phyloP scores from a whole-genome alignment of 2,329 filamentous ascomycete genomes.

The Aspergillus tubingensis region DNA sequence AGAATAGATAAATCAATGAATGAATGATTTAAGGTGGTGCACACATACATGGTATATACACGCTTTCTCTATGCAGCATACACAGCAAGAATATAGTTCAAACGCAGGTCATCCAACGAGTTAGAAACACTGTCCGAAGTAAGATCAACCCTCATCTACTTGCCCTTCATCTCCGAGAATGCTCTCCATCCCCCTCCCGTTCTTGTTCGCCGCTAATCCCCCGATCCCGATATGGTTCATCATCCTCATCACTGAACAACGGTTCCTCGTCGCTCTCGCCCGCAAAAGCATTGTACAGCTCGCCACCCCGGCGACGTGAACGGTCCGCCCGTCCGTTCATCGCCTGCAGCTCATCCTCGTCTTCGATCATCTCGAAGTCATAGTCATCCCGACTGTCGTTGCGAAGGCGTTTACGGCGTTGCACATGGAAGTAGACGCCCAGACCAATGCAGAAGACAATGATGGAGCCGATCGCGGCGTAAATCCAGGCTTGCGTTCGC shows the following conservation, averaged over 20 bases:
- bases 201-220: slow-evolving; percentile 26
- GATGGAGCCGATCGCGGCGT: slow-evolving; percentile 81
- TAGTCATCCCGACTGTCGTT: slow-evolving; percentile 79
- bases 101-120: not conserved
- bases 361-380: slow-evolving; percentile 90
- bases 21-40: no score
- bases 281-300: slow-evolving; percentile 96
- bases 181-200: slow-evolving; percentile 16
- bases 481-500: slow-evolving; percentile 91
- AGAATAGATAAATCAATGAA: not conserved
- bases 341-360: slow-evolving; percentile 63
- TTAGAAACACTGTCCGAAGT: not conserved
- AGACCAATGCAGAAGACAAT: slow-evolving; percentile 78
- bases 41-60: slow-evolving; percentile 11
- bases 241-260: slow-evolving; percentile 51
- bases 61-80: not conserved
- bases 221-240: slow-evolving; percentile 39
- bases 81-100: not conserved
- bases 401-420: slow-evolving; percentile 72
- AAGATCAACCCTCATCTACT: not conserved
- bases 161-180: slow-evolving; percentile 14
- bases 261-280: slow-evolving; percentile 79
- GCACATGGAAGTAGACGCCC: slow-evolving; percentile 77
- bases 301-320: slow-evolving; percentile 68
- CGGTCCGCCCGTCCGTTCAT: slow-evolving; percentile 52